These are phyloP conservation scores for Aquilaria sinensis DNA, from an alignment of 345 rosid species.

Conservation along the genomic window DNA sequence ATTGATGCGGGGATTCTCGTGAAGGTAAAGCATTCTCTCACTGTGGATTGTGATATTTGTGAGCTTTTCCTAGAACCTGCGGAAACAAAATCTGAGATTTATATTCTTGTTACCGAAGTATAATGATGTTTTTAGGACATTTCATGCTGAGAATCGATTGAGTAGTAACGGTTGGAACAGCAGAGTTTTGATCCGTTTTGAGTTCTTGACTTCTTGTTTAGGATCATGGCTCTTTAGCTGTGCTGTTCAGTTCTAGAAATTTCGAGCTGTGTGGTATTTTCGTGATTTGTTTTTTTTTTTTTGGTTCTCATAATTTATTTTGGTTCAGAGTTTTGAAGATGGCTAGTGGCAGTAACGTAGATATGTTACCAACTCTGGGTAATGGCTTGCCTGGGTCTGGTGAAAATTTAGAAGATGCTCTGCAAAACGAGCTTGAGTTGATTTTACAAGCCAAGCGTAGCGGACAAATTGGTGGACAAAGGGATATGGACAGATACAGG, in stretches of 20 bases:
- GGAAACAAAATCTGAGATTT: neutral
- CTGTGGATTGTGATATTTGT: neutral
- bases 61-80: neutral
- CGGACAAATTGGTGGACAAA: constrained; percentile 39
- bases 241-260: neutral
- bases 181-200: neutral
- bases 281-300: neutral
- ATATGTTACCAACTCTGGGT: constrained; percentile 41
- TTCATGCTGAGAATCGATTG: neutral
- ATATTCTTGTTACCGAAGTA: neutral
- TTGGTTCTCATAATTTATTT: neutral
- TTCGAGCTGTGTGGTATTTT: no score
- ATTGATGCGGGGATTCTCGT: constrained; percentile 13
- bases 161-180: neutral
- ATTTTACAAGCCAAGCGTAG: constrained; percentile 50
- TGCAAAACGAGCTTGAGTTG: constrained; percentile 62
- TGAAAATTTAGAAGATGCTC: constrained; percentile 50
- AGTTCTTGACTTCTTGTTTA: neutral
- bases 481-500: constrained; percentile 49
- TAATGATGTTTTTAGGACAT: neutral
- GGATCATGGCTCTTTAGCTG: neutral
- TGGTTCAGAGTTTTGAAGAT: constrained; percentile 28
- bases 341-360: constrained; percentile 51
- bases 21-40: constrained; percentile 12
- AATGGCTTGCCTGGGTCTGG: constrained; percentile 38